phyloP scores from a whole-genome alignment of 768 basidiomycete genomes.

The Lanmaoa pseudosensibilis region DNA sequence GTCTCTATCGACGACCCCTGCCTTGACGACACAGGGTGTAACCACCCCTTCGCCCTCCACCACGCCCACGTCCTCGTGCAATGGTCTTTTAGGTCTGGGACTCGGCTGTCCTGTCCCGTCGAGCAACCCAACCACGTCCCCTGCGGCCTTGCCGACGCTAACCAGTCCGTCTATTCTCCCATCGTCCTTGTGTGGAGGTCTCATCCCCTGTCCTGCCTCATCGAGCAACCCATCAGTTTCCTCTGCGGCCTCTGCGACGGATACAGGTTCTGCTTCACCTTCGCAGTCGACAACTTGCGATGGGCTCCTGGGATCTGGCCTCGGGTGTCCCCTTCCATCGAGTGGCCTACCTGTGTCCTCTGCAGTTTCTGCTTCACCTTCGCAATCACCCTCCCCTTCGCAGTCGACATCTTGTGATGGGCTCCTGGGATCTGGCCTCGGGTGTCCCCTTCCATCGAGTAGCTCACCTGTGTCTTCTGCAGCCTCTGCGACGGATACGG shows the following conservation, averaged over 20 bases:
- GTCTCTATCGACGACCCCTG: not conserved
- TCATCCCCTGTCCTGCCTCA: not conserved
- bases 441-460: not conserved
- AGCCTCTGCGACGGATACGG: not conserved
- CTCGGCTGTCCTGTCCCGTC: not conserved
- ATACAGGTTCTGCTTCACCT: not conserved
- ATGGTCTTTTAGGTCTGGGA: slow-evolving; percentile 7
- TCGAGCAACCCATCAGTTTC: not conserved
- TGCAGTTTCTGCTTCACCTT: not conserved
- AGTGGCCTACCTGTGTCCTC: not conserved
- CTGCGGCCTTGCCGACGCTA: not conserved
- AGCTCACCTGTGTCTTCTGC: not conserved
- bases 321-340: not conserved
- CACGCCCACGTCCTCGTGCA: not conserved
- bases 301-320: slow-evolving; percentile 5
- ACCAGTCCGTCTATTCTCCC: not conserved
- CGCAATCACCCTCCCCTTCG: not conserved
- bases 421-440: slow-evolving; percentile 1
- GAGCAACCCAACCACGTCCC: not conserved
- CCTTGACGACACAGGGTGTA: not conserved
- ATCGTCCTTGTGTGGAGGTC: slow-evolving; percentile 9
- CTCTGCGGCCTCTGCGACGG: not conserved
- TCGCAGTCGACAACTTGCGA: not conserved
- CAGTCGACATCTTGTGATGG: slow-evolving; percentile 3
- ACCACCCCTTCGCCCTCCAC: not conserved